phyloP scores from a whole-genome alignment of 352 stramenopile genomes.

The Blastocystis sp. region DNA sequence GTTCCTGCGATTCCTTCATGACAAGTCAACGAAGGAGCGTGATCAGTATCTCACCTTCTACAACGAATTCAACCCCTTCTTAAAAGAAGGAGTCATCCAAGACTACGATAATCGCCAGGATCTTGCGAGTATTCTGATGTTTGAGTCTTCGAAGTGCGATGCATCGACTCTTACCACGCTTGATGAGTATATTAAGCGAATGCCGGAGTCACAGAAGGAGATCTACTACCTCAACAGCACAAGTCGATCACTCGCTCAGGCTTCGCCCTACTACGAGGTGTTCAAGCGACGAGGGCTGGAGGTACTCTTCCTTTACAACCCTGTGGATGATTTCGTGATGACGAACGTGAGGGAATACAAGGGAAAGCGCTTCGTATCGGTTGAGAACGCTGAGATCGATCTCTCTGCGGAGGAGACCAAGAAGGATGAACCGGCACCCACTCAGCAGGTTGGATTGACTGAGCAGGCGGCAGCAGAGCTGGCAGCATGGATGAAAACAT shows the following conservation, averaged over 20 bases:
- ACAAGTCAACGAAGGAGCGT: slow-evolving; percentile 83
- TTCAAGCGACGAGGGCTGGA: slow-evolving; percentile 85
- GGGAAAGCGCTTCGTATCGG: slow-evolving; percentile 86
- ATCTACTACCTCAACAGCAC: slow-evolving; percentile 98
- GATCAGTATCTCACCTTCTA: slow-evolving; percentile 91
- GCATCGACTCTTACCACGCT: slow-evolving; percentile 84
- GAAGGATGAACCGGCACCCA: slow-evolving; percentile 56
- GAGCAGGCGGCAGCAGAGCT: slow-evolving; percentile 77
- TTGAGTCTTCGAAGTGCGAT: slow-evolving; percentile 89
- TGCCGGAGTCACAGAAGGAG: slow-evolving; percentile 88
- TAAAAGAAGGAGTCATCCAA: slow-evolving; percentile 67
- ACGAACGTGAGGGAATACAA: slow-evolving; percentile 93
- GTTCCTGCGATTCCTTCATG: slow-evolving; percentile 74
- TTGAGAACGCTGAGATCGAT: slow-evolving; percentile 89
- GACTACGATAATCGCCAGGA: slow-evolving; percentile 73
- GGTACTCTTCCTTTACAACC: slow-evolving; percentile 95
- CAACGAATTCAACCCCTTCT: slow-evolving; percentile 82
- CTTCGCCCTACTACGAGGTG: slow-evolving; percentile 95
- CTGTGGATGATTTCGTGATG: slow-evolving; percentile 99
- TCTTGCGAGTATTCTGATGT: slow-evolving; percentile 93
- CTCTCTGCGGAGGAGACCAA: slow-evolving; percentile 72
- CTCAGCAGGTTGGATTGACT: slow-evolving; percentile 69
- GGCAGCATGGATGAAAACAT: slow-evolving; percentile 68
- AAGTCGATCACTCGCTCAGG: slow-evolving; percentile 84
- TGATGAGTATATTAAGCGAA: slow-evolving; percentile 95